A percentile compares a stretch with the other conserved stretches of the same genome.
Conservation (phyloP, 768 basidiomycete genomes). For the Russula griseocarnosa region DNA sequence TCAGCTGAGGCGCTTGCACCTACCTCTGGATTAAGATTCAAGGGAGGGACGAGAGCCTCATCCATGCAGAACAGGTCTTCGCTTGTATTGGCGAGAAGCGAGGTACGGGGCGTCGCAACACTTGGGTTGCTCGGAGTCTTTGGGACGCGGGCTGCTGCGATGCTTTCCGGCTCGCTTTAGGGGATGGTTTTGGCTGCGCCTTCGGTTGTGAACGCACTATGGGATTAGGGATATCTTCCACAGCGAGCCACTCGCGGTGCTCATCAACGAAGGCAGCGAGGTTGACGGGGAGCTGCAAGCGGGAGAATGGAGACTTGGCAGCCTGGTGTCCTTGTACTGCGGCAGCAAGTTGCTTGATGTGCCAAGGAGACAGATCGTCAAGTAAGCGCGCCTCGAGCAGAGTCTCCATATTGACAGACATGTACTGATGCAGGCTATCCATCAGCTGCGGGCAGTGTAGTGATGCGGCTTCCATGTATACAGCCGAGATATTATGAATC, state of each 20-base stretch:
- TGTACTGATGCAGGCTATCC: slow-evolving; percentile 70
- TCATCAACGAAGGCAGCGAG: slow-evolving; percentile 47
- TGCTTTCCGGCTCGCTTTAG: slow-evolving; percentile 34
- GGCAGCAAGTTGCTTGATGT: slow-evolving; percentile 62
- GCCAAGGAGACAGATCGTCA: slow-evolving; percentile 62
- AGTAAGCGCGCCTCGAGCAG: slow-evolving; percentile 78
- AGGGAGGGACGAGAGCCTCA: slow-evolving; percentile 42
- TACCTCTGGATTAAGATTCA: slow-evolving; percentile 28
- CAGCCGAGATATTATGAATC: slow-evolving; percentile 69
- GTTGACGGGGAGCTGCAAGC: slow-evolving; percentile 51
- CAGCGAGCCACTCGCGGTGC: slow-evolving; percentile 65
- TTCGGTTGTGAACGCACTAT: slow-evolving; percentile 39
- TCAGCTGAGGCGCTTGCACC: slow-evolving; percentile 4
- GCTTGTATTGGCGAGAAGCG: slow-evolving; percentile 33
- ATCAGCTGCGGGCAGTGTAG: slow-evolving; percentile 68
- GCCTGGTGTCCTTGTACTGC: slow-evolving; percentile 58
- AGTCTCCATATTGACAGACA: slow-evolving; percentile 79
- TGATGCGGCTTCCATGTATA: slow-evolving; percentile 78
- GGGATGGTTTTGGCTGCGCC: slow-evolving; percentile 30
- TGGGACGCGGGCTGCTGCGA: slow-evolving; percentile 34
- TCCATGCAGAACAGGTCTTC: slow-evolving; percentile 88
- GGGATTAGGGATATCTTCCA: slow-evolving; percentile 62
- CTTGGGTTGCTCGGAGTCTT: slow-evolving; percentile 30
- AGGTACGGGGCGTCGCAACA: slow-evolving; percentile 27
- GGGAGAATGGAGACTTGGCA: slow-evolving; percentile 60